A percentile compares a stretch with the other conserved stretches of the same genome.
Conservation (phyloP, 768 basidiomycete species). For the Exsudoporus frostii region DNA sequence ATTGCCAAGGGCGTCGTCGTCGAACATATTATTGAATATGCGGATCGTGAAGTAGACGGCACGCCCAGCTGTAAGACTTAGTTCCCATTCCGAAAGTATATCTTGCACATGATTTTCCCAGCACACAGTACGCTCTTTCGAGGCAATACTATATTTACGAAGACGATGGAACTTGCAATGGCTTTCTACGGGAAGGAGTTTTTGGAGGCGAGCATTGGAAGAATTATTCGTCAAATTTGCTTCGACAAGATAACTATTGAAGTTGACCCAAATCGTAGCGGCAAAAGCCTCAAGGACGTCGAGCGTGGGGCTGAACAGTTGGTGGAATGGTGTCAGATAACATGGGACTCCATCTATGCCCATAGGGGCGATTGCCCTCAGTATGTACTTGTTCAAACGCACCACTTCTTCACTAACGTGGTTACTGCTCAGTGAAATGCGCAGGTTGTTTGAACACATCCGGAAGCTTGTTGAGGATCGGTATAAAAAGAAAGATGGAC, state of each 20-base stretch:
- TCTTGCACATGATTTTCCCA: conserved; percentile 26
- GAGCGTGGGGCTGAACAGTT: conserved; percentile 68
- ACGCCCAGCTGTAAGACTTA: conserved; percentile 56
- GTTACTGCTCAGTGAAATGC: conserved; percentile 57
- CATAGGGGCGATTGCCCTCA: conserved; percentile 69
- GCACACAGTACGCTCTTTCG: conserved; percentile 76
- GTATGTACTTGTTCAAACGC: conserved; percentile 41
- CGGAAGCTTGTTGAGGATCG: conserved; percentile 69
- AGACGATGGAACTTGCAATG: conserved; percentile 78
- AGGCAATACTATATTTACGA: conserved; percentile 66
- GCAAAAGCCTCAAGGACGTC: conserved; percentile 57
- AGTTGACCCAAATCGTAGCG: conserved; percentile 70
- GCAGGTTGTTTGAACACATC: conserved; percentile 64
- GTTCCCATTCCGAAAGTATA: not conserved
- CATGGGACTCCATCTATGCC: conserved; percentile 81
- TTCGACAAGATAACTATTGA: conserved; percentile 76
- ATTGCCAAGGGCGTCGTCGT: conserved; percentile 64
- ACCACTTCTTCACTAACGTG: conserved; percentile 1
- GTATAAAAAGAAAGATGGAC: conserved; percentile 42
- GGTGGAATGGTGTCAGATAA: conserved; percentile 72
- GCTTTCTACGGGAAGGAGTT: conserved; percentile 77
- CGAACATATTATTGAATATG: conserved; percentile 66
- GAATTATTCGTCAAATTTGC: conserved; percentile 64
- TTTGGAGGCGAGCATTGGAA: conserved; percentile 76
- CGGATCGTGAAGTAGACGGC: conserved; percentile 66